Conservation (phyloP, 1,284 basidiomycete genomes). For the Naganishia sp. region DNA sequence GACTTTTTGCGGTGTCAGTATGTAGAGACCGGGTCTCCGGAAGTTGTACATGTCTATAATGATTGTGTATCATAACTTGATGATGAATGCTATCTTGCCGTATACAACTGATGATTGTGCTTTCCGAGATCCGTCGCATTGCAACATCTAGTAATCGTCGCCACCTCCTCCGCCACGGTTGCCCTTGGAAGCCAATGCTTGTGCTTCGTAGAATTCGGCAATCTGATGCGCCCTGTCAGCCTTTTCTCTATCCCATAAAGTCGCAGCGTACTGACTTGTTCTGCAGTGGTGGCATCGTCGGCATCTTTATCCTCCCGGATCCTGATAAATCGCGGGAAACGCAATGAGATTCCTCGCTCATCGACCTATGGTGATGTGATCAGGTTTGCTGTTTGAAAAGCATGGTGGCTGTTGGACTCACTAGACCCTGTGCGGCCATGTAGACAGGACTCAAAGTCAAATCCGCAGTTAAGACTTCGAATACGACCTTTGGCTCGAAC, state of each 20-base stretch:
- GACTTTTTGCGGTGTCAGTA: no score
- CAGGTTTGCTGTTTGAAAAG: background rate
- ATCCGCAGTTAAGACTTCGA: conserved; percentile 98
- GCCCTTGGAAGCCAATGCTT: conserved; percentile 73
- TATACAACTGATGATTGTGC: conserved; percentile 3
- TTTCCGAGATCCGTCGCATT: background rate
- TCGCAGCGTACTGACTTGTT: conserved; percentile 64
- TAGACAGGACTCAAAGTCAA: conserved; percentile 90
- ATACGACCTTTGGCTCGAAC: conserved; percentile 93
- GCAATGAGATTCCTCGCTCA: conserved; percentile 84
- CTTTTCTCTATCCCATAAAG: no score
- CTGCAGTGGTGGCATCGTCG: conserved; percentile 87
- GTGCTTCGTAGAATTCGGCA: conserved; percentile 90
- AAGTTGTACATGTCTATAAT: conserved; percentile 11
- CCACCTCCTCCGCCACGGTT: conserved; percentile 65
- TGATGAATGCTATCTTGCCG: background rate
- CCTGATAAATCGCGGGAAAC: conserved; percentile 92
- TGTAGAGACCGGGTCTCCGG: background rate
- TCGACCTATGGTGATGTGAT: conserved; percentile 63
- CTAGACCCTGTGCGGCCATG: conserved; percentile 91
- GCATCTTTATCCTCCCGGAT: conserved; percentile 89
- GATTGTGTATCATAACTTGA: background rate
- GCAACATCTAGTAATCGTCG: conserved; percentile 72
- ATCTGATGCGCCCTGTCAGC: conserved; percentile 62
- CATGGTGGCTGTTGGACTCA: conserved; percentile 55